Conservation (phyloP, 2,329 filamentous ascomycete species). For the Claviceps capensis region DNA sequence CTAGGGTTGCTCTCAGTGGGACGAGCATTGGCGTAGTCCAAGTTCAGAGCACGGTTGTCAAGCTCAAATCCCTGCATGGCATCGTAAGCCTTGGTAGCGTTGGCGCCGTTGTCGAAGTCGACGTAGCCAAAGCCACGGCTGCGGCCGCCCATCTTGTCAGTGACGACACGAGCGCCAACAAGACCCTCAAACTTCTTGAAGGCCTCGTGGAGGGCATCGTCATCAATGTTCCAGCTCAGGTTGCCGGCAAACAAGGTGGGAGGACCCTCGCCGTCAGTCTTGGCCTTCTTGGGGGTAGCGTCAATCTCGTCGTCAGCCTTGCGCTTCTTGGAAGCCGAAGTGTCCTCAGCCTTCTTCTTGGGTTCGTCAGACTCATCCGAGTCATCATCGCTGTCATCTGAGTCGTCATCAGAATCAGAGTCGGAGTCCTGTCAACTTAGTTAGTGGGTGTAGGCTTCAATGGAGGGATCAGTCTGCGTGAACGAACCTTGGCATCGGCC, state of each 20-base stretch:
- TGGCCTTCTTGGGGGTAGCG: slow-evolving; percentile 51
- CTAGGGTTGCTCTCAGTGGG: slow-evolving; percentile 37
- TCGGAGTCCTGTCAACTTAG: background rate
- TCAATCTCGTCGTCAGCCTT: slow-evolving; percentile 35
- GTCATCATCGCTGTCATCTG: slow-evolving; percentile 20
- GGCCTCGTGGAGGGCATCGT: slow-evolving; percentile 65
- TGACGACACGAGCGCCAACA: slow-evolving; percentile 63
- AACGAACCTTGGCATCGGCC: slow-evolving; percentile 17
- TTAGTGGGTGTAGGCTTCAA: background rate
- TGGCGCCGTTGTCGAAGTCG: slow-evolving; percentile 58
- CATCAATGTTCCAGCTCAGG: slow-evolving; percentile 82
- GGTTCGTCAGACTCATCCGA: slow-evolving; percentile 22
- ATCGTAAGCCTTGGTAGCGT: slow-evolving; percentile 58
- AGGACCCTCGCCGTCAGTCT: slow-evolving; percentile 36
- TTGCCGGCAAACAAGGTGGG: slow-evolving; percentile 77
- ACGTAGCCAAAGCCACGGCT: slow-evolving; percentile 92
- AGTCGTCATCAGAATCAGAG: slow-evolving; percentile 19
- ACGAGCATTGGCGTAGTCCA: slow-evolving; percentile 63
- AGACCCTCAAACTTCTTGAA: slow-evolving; percentile 71
- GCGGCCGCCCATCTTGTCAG: slow-evolving; percentile 64
- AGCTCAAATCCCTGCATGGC: slow-evolving; percentile 63
- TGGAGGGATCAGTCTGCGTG: background rate
- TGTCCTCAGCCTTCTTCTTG: slow-evolving; percentile 19
- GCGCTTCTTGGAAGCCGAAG: slow-evolving; percentile 31
- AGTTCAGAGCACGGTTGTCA: slow-evolving; percentile 61